These are phyloP conservation scores for Coniosporium apollinis DNA, from an alignment of 495 filamentous ascomycete genomes.

Conservation along the genomic window DNA sequence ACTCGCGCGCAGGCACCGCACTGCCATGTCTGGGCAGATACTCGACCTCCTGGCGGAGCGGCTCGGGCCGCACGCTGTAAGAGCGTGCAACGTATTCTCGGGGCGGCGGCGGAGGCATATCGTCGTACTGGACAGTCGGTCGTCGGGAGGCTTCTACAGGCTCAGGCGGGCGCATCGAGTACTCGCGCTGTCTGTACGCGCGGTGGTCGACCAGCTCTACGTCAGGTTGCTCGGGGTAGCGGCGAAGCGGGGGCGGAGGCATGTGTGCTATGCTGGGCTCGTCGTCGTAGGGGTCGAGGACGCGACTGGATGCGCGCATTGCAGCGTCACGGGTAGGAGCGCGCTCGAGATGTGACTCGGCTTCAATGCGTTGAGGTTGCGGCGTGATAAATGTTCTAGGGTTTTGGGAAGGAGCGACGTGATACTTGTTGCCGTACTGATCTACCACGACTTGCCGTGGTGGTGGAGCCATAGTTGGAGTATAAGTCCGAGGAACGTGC, in stretches of 20 bases:
- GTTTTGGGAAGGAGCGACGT: slow-evolving; percentile 12
- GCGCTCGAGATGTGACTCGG: slow-evolving; percentile 15
- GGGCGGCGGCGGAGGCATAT: slow-evolving; percentile 14
- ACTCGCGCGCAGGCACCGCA: not conserved
- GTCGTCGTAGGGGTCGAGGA: slow-evolving; percentile 11
- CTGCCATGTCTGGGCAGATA: not conserved
- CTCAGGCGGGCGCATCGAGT: slow-evolving; percentile 27
- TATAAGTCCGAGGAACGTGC: slow-evolving; percentile 12
- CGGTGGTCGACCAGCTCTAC: slow-evolving; percentile 27
- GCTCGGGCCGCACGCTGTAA: slow-evolving; percentile 17
- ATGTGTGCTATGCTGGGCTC: slow-evolving; percentile 19
- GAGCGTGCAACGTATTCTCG: slow-evolving; percentile 9
- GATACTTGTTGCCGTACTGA: slow-evolving; percentile 22
- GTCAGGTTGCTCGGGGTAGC: slow-evolving; percentile 36
- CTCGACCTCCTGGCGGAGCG: slow-evolving; percentile 4
- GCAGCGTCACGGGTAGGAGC: slow-evolving; percentile 13
- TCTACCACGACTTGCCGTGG: slow-evolving; percentile 19
- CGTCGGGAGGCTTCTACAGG: slow-evolving; percentile 17
- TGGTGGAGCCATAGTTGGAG: slow-evolving; percentile 15
- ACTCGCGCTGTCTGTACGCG: slow-evolving; percentile 35
- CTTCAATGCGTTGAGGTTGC: slow-evolving; percentile 9
- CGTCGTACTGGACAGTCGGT: slow-evolving; percentile 11
- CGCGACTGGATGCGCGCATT: slow-evolving; percentile 7
- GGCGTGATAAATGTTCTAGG: slow-evolving; percentile 19
- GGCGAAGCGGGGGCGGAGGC: slow-evolving; percentile 25